Evolutionary conservation across 2,329 filamentous ascomycete genomes (phyloP).

Genomic region (Colletotrichum tabaci): DNA sequence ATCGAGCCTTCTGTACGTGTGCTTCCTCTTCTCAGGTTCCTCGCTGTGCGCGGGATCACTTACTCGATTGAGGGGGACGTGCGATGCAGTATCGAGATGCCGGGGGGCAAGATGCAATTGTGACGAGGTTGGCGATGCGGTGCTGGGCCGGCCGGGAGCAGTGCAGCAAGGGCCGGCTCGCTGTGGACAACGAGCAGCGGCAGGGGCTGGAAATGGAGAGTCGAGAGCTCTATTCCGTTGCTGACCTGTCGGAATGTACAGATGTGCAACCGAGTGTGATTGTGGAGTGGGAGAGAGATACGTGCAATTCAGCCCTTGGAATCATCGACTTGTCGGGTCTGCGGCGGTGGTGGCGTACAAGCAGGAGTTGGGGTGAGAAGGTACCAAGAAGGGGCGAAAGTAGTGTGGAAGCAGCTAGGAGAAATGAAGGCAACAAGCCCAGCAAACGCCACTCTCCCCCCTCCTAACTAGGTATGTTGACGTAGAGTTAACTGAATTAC

Average conservation of each 20-base stretch:
- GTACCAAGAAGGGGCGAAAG: not conserved
- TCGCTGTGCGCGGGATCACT: not conserved
- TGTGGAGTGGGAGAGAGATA: constrained; percentile 8
- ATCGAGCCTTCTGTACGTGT: constrained; percentile 9
- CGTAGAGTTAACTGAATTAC: not conserved
- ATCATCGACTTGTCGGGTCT: constrained; percentile 12
- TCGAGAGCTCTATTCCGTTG: not conserved
- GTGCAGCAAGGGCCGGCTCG: constrained; percentile 8
- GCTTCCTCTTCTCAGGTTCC: constrained; percentile 7
- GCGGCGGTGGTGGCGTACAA: constrained; percentile 13
- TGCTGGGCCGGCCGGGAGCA: constrained; percentile 9
- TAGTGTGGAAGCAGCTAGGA: not conserved
- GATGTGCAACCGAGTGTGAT: not conserved
- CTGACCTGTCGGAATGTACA: not conserved
- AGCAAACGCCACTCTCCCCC: too few species aligned
- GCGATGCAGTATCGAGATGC: constrained; percentile 25
- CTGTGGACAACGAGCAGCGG: not conserved
- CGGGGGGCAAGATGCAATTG: constrained; percentile 26
- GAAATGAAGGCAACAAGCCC: not conserved
- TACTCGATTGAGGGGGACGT: constrained; percentile 27
- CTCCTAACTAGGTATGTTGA: not conserved
- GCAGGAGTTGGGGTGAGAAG: not conserved
- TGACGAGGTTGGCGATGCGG: constrained; percentile 17
- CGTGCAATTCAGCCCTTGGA: constrained; percentile 3
- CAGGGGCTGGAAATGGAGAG: not conserved